Conservation (phyloP, 2,329 filamentous ascomycete genomes). For the Aspergillus ruber region DNA sequence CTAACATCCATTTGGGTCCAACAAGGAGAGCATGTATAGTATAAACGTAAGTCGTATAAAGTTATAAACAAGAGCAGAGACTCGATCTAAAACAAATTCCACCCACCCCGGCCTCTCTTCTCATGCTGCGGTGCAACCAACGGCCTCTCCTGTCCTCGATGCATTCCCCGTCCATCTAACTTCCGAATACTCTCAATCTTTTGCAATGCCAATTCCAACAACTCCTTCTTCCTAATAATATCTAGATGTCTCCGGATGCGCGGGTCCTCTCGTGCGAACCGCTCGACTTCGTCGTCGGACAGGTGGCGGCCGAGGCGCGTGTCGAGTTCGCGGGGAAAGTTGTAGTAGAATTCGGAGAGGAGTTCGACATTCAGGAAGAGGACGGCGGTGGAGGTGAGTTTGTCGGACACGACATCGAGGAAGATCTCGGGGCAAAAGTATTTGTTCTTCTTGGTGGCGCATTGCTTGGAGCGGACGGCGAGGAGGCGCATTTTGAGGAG, state of each 20-base stretch:
- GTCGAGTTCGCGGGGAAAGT: slow-evolving; percentile 90
- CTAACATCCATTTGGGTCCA: no score
- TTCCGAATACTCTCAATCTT: slow-evolving; percentile 92
- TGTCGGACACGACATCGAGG: slow-evolving; percentile 92
- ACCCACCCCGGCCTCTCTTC: slow-evolving; percentile 30
- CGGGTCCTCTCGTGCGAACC: slow-evolving; percentile 86
- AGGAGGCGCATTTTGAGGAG: slow-evolving; percentile 84
- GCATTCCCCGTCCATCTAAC: slow-evolving; percentile 68
- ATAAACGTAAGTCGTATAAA: neutral
- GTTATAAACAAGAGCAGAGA: neutral
- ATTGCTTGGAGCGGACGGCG: slow-evolving; percentile 87
- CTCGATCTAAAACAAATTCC: slow-evolving; percentile 21
- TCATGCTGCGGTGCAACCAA: slow-evolving; percentile 24
- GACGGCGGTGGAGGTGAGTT: slow-evolving; percentile 88
- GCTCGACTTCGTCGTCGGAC: slow-evolving; percentile 72
- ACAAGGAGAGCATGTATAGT: neutral
- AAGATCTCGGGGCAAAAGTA: slow-evolving; percentile 97
- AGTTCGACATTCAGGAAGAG: slow-evolving; percentile 97
- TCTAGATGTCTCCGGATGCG: slow-evolving; percentile 86
- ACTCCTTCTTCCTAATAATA: slow-evolving; percentile 82
- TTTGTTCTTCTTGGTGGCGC: slow-evolving; percentile 75
- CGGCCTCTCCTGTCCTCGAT: slow-evolving; percentile 37
- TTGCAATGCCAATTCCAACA: slow-evolving; percentile 84
- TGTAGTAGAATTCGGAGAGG: slow-evolving; percentile 94
- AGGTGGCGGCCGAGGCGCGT: slow-evolving; percentile 75